phyloP scores from a whole-genome alignment of 108 stramenopile genomes.

The Cyclotella baltica region DNA sequence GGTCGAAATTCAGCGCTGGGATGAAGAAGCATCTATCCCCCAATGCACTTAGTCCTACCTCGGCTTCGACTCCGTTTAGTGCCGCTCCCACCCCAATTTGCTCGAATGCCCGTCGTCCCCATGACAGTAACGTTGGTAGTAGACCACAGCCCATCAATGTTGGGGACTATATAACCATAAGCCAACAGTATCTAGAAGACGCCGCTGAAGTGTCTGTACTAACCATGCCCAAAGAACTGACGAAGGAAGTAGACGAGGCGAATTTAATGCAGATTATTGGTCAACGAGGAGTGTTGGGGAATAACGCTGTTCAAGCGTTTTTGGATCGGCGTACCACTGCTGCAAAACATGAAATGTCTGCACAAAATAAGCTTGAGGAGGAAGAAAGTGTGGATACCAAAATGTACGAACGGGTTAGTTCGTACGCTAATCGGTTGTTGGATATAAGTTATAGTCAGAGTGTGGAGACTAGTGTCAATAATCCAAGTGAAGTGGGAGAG shows the following conservation, averaged over 20 bases:
- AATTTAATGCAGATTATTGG: conserved; percentile 15
- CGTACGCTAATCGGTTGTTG: conserved; percentile 32
- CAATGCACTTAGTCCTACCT: not conserved
- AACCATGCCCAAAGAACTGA: conserved; percentile 33
- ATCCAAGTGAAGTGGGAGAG: conserved; percentile 18
- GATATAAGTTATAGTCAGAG: conserved; percentile 20
- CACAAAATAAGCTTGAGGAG: no score
- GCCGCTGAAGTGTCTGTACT: conserved; percentile 32
- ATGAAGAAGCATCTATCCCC: conserved; percentile 31
- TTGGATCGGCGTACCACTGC: not conserved
- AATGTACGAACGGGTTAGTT: conserved; percentile 32
- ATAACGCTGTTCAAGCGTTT: conserved; percentile 25
- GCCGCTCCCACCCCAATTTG: not conserved
- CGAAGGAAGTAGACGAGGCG: conserved; percentile 21
- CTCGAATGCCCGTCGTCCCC: not conserved
- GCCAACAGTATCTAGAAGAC: conserved; percentile 35
- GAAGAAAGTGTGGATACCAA: not conserved
- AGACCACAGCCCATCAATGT: conserved; percentile 27
- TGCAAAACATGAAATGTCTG: no score
- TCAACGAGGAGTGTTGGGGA: conserved; percentile 18
- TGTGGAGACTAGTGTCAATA: not conserved
- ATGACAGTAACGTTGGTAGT: not conserved
- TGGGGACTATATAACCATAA: conserved; percentile 40
- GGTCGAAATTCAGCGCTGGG: conserved; percentile 28
- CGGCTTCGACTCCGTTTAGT: not conserved